A percentile compares a stretch with the other conserved stretches of the same genome.
phyloP scores from a whole-genome alignment of 169 alveolate species.

The Babesia bigemina region DNA sequence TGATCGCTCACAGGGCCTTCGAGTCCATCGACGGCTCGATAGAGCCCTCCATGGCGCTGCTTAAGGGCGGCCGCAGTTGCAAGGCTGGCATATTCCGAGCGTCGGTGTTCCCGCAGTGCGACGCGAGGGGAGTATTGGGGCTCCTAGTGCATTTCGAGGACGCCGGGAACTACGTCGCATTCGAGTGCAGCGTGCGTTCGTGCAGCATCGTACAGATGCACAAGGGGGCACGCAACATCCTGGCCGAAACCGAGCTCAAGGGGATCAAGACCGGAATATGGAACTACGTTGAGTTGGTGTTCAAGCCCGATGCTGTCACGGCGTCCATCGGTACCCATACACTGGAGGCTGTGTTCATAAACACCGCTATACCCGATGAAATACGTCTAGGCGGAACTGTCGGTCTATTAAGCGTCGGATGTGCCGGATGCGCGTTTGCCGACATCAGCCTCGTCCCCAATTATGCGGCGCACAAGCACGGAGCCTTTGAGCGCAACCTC shows the following conservation, averaged over 20 bases:
- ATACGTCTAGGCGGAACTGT: constrained; percentile 73
- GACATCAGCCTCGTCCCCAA: constrained; percentile 71
- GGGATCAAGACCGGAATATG: constrained; percentile 69
- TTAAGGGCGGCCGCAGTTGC: constrained; percentile 77
- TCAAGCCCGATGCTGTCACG: constrained; percentile 69
- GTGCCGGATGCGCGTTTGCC: constrained; percentile 84
- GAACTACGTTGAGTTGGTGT: constrained; percentile 72
- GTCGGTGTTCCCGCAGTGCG: constrained; percentile 79
- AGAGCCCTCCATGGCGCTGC: constrained; percentile 71
- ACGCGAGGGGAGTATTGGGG: constrained; percentile 77
- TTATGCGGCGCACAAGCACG: constrained; percentile 34
- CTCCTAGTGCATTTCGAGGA: constrained; percentile 75
- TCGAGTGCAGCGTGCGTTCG: constrained; percentile 74
- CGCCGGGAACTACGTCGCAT: constrained; percentile 76
- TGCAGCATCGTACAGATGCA: constrained; percentile 75
- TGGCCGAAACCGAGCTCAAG: constrained; percentile 73
- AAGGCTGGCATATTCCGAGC: constrained; percentile 75
- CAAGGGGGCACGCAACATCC: constrained; percentile 67
- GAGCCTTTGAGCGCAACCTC: not conserved
- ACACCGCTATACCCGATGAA: constrained; percentile 68
- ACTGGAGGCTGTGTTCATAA: constrained; percentile 68
- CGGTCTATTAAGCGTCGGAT: constrained; percentile 76
- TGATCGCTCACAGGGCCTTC: constrained; percentile 73
- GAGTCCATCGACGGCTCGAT: constrained; percentile 37
- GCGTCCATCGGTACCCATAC: constrained; percentile 72